Conservation (phyloP, 345 rosid genomes). For the Heritiera fomes region DNA sequence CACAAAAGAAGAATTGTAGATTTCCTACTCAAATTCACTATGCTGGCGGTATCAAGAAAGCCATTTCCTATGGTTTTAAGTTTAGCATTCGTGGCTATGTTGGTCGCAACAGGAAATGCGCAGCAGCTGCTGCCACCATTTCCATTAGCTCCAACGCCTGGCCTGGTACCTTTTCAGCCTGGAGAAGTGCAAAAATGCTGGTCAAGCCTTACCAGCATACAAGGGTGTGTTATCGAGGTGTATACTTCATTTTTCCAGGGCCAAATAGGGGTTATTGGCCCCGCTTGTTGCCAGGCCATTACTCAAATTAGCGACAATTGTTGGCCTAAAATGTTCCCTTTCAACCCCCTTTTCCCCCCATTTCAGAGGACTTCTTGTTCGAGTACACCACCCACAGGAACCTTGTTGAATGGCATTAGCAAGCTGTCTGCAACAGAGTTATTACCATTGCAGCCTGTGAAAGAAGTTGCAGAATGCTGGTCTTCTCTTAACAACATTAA, state of each 20-base stretch:
- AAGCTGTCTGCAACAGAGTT: neutral
- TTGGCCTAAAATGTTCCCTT: constrained; percentile 18
- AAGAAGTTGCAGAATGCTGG: neutral
- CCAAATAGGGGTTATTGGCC: constrained; percentile 13
- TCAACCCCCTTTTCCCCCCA: constrained; percentile 4
- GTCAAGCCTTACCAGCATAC: constrained; percentile 3
- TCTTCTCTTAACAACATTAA: neutral
- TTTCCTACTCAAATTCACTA: neutral
- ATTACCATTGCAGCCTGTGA: neutral
- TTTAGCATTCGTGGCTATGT: neutral
- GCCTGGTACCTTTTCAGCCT: no score
- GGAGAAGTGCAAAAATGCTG: constrained; percentile 1
- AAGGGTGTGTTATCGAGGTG: neutral
- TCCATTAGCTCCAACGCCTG: neutral
- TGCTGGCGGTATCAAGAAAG: neutral
- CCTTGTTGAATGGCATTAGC: neutral
- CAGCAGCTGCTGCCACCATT: neutral
- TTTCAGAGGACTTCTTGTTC: neutral
- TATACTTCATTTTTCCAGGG: neutral
- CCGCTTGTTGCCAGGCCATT: constrained; percentile 14
- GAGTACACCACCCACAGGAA: neutral
- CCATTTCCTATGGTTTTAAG: neutral
- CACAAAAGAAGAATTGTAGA: neutral
- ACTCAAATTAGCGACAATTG: neutral
- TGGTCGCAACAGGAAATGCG: neutral